phyloP scores from a whole-genome alignment of 306 rosid species.

The Malus fusca region DNA sequence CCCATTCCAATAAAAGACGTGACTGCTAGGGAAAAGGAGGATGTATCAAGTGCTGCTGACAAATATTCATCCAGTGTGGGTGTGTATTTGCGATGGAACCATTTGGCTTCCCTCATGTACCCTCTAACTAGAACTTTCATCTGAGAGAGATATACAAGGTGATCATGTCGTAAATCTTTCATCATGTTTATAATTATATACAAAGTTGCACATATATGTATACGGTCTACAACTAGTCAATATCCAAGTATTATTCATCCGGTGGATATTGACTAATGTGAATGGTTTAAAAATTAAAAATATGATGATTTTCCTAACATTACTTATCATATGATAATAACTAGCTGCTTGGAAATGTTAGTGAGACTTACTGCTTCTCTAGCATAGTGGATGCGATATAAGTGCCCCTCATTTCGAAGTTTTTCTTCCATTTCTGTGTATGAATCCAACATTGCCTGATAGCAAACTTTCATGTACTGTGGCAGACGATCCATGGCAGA shows the following conservation, averaged over 20 bases:
- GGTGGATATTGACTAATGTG: too few species aligned
- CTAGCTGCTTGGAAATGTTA: background rate
- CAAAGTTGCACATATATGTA: too few species aligned
- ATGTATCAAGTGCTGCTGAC: background rate
- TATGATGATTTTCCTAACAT: too few species aligned
- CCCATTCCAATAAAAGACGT: slow-evolving; percentile 5
- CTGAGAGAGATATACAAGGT: background rate
- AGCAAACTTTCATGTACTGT: background rate
- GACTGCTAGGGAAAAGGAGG: background rate
- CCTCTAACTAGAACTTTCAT: slow-evolving; percentile 16
- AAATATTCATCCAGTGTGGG: slow-evolving; percentile 35
- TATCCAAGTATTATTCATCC: too few species aligned
- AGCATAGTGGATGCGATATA: background rate
- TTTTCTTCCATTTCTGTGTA: background rate
- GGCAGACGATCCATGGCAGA: background rate
- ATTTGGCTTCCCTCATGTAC: slow-evolving; percentile 29
- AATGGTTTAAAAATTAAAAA: too few species aligned
- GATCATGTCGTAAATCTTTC: too few species aligned
- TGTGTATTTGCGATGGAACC: slow-evolving; percentile 22
- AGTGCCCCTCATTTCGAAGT: background rate
- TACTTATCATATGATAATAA: too few species aligned
- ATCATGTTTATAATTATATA: too few species aligned
- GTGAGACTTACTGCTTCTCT: background rate
- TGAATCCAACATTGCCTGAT: background rate
- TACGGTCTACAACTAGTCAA: too few species aligned